Conservation (phyloP, 2,329 filamentous ascomycete genomes). For the Colletotrichum musicola region DNA sequence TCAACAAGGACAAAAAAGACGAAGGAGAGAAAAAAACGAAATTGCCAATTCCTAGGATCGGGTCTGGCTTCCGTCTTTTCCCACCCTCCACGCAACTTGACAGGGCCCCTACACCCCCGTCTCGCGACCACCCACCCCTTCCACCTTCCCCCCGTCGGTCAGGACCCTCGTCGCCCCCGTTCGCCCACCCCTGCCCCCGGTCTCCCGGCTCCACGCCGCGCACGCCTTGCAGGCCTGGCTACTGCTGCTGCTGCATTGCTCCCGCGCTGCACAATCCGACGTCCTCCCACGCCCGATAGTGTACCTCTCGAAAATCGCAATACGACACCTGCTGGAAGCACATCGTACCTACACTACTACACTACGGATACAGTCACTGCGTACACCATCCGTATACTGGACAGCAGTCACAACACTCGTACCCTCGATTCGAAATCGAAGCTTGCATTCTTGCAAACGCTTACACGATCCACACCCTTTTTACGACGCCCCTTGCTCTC, state of each 20-base stretch:
- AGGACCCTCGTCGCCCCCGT: constrained; percentile 25
- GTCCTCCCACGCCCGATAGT: constrained; percentile 8
- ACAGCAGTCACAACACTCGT: too few relatives aligned
- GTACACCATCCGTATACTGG: background rate
- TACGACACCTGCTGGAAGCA: constrained; percentile 18
- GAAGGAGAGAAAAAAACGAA: constrained; percentile 23
- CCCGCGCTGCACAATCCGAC: constrained; percentile 25
- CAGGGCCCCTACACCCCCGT: constrained; percentile 19
- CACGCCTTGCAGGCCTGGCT: constrained; percentile 6
- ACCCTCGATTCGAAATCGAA: constrained; percentile 26
- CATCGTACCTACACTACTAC: constrained; percentile 4
- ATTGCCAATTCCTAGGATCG: constrained; percentile 38
- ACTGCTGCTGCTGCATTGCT: constrained; percentile 8
- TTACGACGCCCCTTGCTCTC: background rate
- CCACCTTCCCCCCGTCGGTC: constrained; percentile 9
- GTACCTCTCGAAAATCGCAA: background rate
- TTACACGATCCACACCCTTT: background rate
- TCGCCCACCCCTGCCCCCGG: constrained; percentile 27
- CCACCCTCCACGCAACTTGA: constrained; percentile 26
- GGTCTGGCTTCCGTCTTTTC: constrained; percentile 39
- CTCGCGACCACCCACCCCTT: constrained; percentile 3
- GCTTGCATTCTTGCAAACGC: constrained; percentile 15
- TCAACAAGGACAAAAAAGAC: constrained; percentile 4
- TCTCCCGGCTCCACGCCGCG: constrained; percentile 36
- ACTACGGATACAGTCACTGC: too few relatives aligned